Evolutionary conservation across 2,329 filamentous ascomycete genomes (phyloP).

Genomic region (Aphanoascus verrucosus): DNA sequence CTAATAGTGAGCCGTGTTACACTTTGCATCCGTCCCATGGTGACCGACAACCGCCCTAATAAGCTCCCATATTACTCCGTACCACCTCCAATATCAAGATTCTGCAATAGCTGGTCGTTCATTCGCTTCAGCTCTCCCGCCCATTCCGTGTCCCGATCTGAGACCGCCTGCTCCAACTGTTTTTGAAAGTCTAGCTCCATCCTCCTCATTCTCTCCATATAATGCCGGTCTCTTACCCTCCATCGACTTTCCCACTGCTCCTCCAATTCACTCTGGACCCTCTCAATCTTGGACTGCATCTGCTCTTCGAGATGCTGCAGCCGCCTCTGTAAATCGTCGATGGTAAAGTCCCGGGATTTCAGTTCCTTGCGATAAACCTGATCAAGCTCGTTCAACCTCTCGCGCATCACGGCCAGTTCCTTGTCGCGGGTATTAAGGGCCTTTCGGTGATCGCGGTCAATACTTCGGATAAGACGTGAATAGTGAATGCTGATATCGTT

Average conservation of each 20-base stretch:
- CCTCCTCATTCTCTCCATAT: conserved; percentile 21
- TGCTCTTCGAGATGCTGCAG: conserved; percentile 19
- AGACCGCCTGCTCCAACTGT: conserved; percentile 17
- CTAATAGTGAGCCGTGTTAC: too few species aligned
- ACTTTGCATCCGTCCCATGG: neutral
- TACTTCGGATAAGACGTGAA: conserved; percentile 23
- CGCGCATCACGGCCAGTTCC: conserved; percentile 22
- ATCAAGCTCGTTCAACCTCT: conserved; percentile 24
- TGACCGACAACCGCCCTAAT: neutral
- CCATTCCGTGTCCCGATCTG: conserved; percentile 18
- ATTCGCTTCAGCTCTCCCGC: conserved; percentile 15
- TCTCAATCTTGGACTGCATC: conserved; percentile 21
- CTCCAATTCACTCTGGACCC: conserved; percentile 25
- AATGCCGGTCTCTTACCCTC: conserved; percentile 25
- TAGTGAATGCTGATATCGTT: conserved; percentile 25
- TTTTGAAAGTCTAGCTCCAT: conserved; percentile 18
- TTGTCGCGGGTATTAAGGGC: conserved; percentile 22
- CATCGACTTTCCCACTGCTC: conserved; percentile 28
- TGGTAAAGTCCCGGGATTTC: conserved; percentile 22
- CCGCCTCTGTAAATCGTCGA: conserved; percentile 22
- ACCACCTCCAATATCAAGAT: conserved; percentile 9
- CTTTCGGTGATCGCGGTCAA: conserved; percentile 24
- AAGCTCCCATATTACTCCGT: neutral
- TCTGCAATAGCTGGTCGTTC: conserved; percentile 14
- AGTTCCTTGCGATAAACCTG: conserved; percentile 25